Conservation (phyloP, 345 rosid species). For the Bruguiera sexangula region DNA sequence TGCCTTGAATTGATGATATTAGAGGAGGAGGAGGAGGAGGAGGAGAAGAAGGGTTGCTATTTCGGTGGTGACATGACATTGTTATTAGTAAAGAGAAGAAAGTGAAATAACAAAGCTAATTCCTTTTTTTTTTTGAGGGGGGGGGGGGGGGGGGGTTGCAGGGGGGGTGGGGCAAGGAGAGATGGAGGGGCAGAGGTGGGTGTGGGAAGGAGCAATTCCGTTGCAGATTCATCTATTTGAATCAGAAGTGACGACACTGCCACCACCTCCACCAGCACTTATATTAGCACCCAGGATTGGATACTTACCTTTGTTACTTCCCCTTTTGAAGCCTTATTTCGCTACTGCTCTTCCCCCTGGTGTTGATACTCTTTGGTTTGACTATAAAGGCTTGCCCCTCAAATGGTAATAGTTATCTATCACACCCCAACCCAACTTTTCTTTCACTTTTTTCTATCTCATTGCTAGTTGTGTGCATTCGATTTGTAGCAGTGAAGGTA, state of each 20-base stretch:
- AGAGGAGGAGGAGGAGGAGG: no score
- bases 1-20: no score
- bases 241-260: slow-evolving; percentile 80
- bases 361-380: slow-evolving; percentile 82
- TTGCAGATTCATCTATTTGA: slow-evolving; percentile 81
- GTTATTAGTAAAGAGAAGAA: no score
- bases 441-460: neutral
- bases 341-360: slow-evolving; percentile 84
- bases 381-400: slow-evolving; percentile 81
- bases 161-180: neutral
- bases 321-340: slow-evolving; percentile 71
- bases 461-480: no score
- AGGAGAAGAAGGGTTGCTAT: no score
- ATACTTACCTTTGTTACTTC: slow-evolving; percentile 67
- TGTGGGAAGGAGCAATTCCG: slow-evolving; percentile 95
- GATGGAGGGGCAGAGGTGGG: slow-evolving; percentile 61
- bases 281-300: slow-evolving; percentile 82
- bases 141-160: rapidly evolving
- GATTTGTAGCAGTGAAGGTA: no score
- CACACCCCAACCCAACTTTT: neutral
- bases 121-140: no score
- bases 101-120: no score
- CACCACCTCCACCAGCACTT: slow-evolving; percentile 78
- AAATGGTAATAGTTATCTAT: slow-evolving; percentile 50
- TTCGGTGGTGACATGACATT: no score